These are phyloP conservation scores for Escallonia herrerae DNA, from an alignment of 129 eudicot species.

Conservation along the genomic window DNA sequence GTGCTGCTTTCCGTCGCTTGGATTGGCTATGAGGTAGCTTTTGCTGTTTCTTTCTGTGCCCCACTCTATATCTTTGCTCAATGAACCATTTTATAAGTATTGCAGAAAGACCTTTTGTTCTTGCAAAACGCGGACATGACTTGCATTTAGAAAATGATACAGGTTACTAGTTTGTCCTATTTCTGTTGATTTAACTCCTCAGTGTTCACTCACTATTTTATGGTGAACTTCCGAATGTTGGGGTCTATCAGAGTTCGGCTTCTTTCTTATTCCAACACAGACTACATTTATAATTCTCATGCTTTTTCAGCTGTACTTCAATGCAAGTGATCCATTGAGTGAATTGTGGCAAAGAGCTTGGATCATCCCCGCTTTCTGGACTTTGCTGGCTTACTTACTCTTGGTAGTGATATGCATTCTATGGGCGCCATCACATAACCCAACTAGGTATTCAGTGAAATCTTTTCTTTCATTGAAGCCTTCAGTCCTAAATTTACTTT, in stretches of 20 bases:
- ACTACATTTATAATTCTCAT: background rate
- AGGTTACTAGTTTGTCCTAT: no score
- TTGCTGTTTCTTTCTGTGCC: background rate
- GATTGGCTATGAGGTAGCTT: conserved; percentile 83
- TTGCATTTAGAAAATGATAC: no score
- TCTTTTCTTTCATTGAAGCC: background rate
- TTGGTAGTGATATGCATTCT: conserved; percentile 66
- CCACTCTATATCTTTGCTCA: conserved; percentile 1
- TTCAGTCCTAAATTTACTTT: background rate
- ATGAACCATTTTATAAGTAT: background rate
- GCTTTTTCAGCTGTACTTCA: conserved; percentile 59
- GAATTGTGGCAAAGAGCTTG: conserved; percentile 83
- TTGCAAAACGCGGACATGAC: no score
- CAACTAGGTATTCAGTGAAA: conserved; percentile 52
- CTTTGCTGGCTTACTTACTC: conserved; percentile 61
- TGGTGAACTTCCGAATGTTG: no score
- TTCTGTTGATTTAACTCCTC: no score
- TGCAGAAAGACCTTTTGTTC: no score
- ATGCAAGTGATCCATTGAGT: conserved; percentile 92
- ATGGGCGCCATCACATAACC: conserved; percentile 81
- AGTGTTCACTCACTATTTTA: no score
- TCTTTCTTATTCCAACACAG: no score
- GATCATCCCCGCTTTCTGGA: conserved; percentile 91
- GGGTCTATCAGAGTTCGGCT: no score
- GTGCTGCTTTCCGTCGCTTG: conserved; percentile 91